Percentiles rank a stretch among this genome's conserved stretches.
Conservation (phyloP, 2,329 filamentous ascomycete genomes). For the Raffaelea arxii region DNA sequence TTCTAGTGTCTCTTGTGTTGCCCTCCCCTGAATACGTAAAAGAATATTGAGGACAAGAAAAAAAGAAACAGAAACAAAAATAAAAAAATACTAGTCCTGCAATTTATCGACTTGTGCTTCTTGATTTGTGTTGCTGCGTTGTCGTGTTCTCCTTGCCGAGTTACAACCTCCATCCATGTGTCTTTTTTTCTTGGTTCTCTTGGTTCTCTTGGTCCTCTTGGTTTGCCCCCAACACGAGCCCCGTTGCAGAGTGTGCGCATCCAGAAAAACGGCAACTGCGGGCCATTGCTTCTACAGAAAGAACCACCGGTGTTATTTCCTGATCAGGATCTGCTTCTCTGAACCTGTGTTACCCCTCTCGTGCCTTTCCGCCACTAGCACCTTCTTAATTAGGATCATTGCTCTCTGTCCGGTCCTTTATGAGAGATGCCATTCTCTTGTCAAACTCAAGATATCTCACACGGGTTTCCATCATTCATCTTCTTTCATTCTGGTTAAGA, state of each 20-base stretch:
- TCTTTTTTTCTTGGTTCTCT: no score
- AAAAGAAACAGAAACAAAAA: not conserved
- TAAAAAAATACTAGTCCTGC: not conserved
- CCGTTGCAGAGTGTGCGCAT: no score
- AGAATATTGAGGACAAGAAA: not conserved
- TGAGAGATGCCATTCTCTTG: not conserved
- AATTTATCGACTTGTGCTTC: slow-evolving; percentile 5
- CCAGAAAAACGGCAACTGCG: no score
- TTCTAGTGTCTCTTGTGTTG: not conserved
- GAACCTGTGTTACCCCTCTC: no score
- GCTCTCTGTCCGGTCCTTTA: not conserved
- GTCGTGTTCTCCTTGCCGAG: no score
- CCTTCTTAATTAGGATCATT: not conserved
- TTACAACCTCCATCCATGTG: no score
- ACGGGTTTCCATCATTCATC: slow-evolving; percentile 7
- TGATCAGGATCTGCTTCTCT: no score
- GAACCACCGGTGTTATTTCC: no score
- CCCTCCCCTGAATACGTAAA: not conserved
- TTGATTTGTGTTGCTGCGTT: not conserved
- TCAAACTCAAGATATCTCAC: not conserved
- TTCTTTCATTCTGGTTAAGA: no score
- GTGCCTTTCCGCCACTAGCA: no score
- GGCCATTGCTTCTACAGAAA: no score
- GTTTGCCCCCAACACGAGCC: not conserved
- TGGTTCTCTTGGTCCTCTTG: not conserved